Evolutionary conservation across 768 basidiomycete genomes (phyloP), one percentile per base, ranked within the genome.

Genomic region (Pholiota microspora): DNA sequence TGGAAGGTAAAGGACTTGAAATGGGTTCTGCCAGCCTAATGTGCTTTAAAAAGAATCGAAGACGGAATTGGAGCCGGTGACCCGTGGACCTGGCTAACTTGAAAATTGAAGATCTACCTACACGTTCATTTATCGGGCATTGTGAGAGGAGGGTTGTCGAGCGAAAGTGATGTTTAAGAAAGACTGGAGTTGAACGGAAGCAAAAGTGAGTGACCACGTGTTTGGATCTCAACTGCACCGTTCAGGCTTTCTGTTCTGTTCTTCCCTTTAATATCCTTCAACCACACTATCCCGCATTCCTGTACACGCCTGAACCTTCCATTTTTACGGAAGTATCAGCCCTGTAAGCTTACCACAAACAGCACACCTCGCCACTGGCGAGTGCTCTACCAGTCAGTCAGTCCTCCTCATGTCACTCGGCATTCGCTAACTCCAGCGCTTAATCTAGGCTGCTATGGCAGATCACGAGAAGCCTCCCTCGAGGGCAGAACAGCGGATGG

Each of bases 401-500:
- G 16, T 31, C 38, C 31, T 38, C 51, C 34, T 29, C 35, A 42
- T 54, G 45, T n/a, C 27, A 46, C 42, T 47, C 53, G 23, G 46
- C 45, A 25, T 48, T 34, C 38, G 9, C 50, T 35, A 50, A 49
- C 49, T 34, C 32, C 51, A 58, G 53, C 61, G 53, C 55, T 63
- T 56, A 61, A 45, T 53, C 27, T 32, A 47, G 51, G 42, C 54
- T 57, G 60, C 64, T 54, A 79, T 79, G 77, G 69, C 73, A 55
- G 75, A 79, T 59, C 72, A 69, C 59, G 78, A 78, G 55, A 73
- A 73, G 72, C 75, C 74, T 74, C 80, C 71, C 24, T 74, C 75
- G 45, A 72, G 71, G 59, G 77, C 77, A 53, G 89, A 94, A 68
- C 88, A 94, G 70, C 86, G 94, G 56, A 90, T 92, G 66, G 82